A percentile compares a stretch with the other conserved stretches of the same genome.
phyloP scores from a whole-genome alignment of 768 basidiomycete genomes.

The Rhizopogon vesiculosus region DNA sequence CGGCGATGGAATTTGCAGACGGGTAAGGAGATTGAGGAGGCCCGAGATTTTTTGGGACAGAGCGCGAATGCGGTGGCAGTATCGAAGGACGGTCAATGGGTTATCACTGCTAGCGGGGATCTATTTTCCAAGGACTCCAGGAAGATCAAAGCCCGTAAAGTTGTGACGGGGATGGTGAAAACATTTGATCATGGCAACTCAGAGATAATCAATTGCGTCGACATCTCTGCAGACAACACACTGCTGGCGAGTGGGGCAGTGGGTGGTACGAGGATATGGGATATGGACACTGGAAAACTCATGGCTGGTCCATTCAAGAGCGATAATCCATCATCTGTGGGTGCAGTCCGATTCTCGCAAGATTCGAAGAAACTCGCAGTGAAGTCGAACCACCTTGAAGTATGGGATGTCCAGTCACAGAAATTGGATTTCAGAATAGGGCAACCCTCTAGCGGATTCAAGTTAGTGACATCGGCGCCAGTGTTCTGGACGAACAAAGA shows the following conservation, averaged over 20 bases:
- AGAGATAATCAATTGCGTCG: not conserved
- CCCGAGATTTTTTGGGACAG: not conserved
- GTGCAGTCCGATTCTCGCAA: not conserved
- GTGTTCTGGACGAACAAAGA: not conserved
- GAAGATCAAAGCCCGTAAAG: not conserved
- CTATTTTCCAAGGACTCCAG: too few species aligned
- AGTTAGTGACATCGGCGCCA: not conserved
- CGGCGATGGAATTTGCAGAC: not conserved
- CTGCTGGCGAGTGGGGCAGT: not conserved
- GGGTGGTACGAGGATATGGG: not conserved
- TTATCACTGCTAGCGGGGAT: not conserved
- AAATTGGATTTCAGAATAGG: too few species aligned
- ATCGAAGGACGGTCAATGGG: not conserved
- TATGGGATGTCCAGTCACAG: not conserved
- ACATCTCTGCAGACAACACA: not conserved
- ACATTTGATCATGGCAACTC: not conserved
- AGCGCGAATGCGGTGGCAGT: not conserved
- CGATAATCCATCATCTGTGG: too few species aligned
- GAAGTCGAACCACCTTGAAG: not conserved
- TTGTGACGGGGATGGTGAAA: not conserved
- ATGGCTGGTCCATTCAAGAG: not conserved
- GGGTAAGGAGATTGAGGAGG: not conserved
- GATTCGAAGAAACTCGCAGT: not conserved
- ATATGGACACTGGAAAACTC: not conserved
- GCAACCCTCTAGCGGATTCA: not conserved